Base-by-base conservation (phyloP, 1,284 basidiomycete species). In the Naganishia liquefaciens region DNA sequence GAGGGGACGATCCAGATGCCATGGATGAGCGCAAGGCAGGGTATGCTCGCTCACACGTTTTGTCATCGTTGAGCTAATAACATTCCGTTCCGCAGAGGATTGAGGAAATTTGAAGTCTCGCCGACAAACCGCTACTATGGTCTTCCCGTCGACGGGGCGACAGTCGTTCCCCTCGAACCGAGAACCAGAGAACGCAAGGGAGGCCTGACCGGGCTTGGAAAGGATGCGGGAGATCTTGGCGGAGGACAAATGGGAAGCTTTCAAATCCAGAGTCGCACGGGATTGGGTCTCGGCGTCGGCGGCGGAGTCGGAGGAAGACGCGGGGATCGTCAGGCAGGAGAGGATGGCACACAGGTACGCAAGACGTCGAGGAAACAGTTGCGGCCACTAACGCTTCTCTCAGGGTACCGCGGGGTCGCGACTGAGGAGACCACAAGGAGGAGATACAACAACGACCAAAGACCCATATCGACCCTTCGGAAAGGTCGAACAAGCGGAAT, bases 121-220 rank as follows among this genome's bases (percentile, higher is more conserved):
- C 54, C 54, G 25, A 57, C 54, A 28, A 57, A 57, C 28, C 23
- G 54, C n/a, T 57, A 30, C 43, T 46, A 57, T 28, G 54, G 54
- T 19, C 42, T 57, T 7, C 54, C 54, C 19, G 19, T 57, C 19
- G 54, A 57, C n/a, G 42, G 21, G 11, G 10, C 54, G 25, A 47
- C 42, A 9, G 6, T 13, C 27, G 40, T 15, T n/a, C 47, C 23
- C 1, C 47, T 25, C 47, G 47, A 21, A 15, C 4, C 43, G 17
- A 44, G 43, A 17, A 44, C 19, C 10, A 5, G 13, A 15, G 13
- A 21, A 9, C 47, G 25, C 17, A 49, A 25, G 23, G 23, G 21
- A 25, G 13, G 25, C 7, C 25, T 21, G 47, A 49, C 10, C 10
- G 21, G 47, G 6, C 21, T 19, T 44, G 43, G 43, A 44, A 44